Base-by-base conservation (phyloP, 257 asterid species). In the Dorcoceras hygrometricum region DNA sequence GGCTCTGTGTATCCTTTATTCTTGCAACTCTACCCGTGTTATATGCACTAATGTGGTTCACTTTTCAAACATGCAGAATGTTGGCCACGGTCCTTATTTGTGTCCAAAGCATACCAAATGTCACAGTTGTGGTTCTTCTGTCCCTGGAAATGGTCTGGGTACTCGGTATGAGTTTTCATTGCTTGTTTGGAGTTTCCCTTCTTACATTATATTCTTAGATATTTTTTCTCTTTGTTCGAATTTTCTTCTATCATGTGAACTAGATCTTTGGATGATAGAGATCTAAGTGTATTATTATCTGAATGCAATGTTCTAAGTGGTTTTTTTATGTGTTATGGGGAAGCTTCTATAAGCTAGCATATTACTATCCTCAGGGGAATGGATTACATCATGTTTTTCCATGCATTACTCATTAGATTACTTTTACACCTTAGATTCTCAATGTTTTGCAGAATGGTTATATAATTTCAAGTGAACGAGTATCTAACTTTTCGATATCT, bases 41-140 rank as follows among this genome's bases (percentile, higher is more conserved):
- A 72, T 20, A 53, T 64, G 59, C 48, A 59, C 72, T 77, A 59
- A 70, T 68, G 28, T 59, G 28, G 62, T 74, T 81, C 54, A 65
- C 63, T 75, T 64, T 63, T 62, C 43, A 36, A 70, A 59, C 69
- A 59, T 79, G 80, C 91, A 92, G 97, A 89, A 92, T 77, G 93
- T 87, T 62, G 83, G 95, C 63, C 89, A 81, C 79, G 99, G 96
- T 34, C 95, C 98, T 70, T 94, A 88, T 81, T 71, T 94, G 71
- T 94, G 99, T 83, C 95, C 96, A 66, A 87, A 94, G 77, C 99
- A 94, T 73, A 94, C 98, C 0, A 88, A 70, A 81, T 94, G 99
- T 70, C 98, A 94, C 72, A 91, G 99, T 78, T 94, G 99, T 79
- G 81, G 59, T 67, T 94, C 99, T 72, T 74, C 77, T 66, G 96